phyloP scores from a whole-genome alignment of 805 yeast species.

The Candida maltosa region DNA sequence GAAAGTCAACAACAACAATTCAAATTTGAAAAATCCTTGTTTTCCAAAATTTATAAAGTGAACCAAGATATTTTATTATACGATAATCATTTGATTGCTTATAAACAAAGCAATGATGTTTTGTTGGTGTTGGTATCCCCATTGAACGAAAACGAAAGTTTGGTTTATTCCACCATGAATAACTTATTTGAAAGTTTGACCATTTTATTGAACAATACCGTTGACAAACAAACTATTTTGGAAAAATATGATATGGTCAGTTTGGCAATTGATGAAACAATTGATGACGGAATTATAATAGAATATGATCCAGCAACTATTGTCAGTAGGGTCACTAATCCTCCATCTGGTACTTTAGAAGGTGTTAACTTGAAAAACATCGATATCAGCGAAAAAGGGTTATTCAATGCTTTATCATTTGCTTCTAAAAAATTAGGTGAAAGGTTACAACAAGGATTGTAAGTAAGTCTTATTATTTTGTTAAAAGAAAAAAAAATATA shows the following conservation, averaged over 20 bases:
- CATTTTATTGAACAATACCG: conserved; percentile 61
- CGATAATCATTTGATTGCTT: conserved; percentile 79
- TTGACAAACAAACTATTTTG: conserved; percentile 75
- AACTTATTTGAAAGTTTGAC: conserved; percentile 83
- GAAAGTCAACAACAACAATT: conserved; percentile 60
- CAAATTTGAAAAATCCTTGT: conserved; percentile 71
- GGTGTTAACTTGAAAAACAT: conserved; percentile 51
- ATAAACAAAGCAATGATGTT: conserved; percentile 79
- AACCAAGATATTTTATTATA: conserved; percentile 77
- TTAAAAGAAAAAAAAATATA: too few relatives aligned
- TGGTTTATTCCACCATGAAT: conserved; percentile 69
- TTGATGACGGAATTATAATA: conserved; percentile 90
- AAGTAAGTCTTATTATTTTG: too few relatives aligned
- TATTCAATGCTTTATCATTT: conserved; percentile 82
- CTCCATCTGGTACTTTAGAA: conserved; percentile 48
- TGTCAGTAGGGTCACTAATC: conserved; percentile 86
- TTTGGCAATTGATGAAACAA: conserved; percentile 84
- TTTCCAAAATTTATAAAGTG: conserved; percentile 73
- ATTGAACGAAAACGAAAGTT: conserved; percentile 79
- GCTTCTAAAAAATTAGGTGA: conserved; percentile 68
- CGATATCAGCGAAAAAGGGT: conserved; percentile 70
- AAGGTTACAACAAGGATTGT: conserved; percentile 43
- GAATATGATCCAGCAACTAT: conserved; percentile 87
- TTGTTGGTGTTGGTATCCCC: conserved; percentile 69
- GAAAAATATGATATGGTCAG: conserved; percentile 85